Conservation (phyloP, 805 yeast species). For the Starmerella etchellsii region DNA sequence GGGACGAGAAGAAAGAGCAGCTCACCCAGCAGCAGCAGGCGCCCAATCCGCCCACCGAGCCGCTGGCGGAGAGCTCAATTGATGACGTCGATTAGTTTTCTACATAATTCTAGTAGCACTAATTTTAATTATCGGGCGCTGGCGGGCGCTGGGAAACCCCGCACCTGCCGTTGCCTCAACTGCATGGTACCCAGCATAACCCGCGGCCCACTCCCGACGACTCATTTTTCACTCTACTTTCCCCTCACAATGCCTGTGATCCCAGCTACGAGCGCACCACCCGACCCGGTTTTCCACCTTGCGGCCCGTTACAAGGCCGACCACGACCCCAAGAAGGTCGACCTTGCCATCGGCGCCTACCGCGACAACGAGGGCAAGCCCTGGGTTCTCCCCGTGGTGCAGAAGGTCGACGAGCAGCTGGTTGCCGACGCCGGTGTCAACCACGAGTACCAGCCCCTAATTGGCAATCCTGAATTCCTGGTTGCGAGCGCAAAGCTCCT, state of each 20-base stretch:
- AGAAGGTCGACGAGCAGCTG: conserved; percentile 40
- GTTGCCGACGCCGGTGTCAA: conserved; percentile 37
- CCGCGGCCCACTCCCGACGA: no score
- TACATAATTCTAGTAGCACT: not conserved
- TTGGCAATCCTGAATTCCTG: conserved; percentile 60
- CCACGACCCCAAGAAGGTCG: conserved; percentile 33
- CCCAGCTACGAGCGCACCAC: conserved; percentile 35
- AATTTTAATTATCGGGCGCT: no score
- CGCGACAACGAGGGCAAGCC: conserved; percentile 80
- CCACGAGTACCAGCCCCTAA: conserved; percentile 80
- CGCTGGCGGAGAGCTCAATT: conserved; percentile 6
- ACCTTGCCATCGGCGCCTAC: conserved; percentile 84
- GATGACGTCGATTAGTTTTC: conserved; percentile 12
- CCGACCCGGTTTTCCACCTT: conserved; percentile 78
- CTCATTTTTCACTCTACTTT: no score
- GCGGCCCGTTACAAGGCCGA: conserved; percentile 28
- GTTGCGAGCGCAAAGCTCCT: conserved; percentile 54
- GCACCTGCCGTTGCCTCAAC: no score
- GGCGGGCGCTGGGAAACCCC: no score
- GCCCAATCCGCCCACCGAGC: conserved; percentile 1
- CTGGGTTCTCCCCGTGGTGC: conserved; percentile 74
- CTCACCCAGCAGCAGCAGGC: conserved; percentile 1
- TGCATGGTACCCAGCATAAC: no score
- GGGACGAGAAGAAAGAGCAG: conserved; percentile 24
- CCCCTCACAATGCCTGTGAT: conserved; percentile 15